Evolutionary conservation across 495 filamentous ascomycete species (phyloP), one percentile per base, ranked within the genome.

Genomic region (Tuber umbilicatum): DNA sequence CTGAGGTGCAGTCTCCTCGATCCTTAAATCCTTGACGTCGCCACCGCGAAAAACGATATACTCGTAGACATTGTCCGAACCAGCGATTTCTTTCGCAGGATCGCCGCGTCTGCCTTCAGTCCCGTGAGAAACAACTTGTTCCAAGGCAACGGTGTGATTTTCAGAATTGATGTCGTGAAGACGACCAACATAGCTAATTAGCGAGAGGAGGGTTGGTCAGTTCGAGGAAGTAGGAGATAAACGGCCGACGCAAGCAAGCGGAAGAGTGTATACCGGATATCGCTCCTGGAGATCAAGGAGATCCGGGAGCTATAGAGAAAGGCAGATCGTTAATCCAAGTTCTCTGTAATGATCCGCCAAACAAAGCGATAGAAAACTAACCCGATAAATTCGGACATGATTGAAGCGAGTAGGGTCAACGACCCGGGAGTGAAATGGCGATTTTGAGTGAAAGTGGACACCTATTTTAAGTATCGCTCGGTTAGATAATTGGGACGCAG

Each of bases 21-120:
- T 92, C 73, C 92, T 90, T 80, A 99, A 88, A 83, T 99, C 94
- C 85, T 98, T 98, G 81, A 99, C 95, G 87, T 99, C 95, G 83
- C 93, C 97, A 72, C 96, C 95, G 69, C 94, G 92, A 83, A 99
- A 99, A 75, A 99, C 94, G 81, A 99, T 97, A 86, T 99, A 98
- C 83, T 98, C 96, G 85, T 97, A 99, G 80, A 97, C 86, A 78
- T 90, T 91, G 72, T 92, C 89, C 0, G 93, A 94, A 10, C 92
- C 87, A 37, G 91, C 85, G 60, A 97, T 90, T 84, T 97, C 93
- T 50, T 95, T 91, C 10, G 88, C 87, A 10, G 91, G 92, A 73
- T 89, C 90, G 79, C 86, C 88, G 81, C 89, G 90, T 71, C 95
- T 91, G 60, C 93, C 93, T 86, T 99, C 95, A 21, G 94, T 97